Conservation (phyloP, 257 asterid species). For the Gynochthodes officinalis region DNA sequence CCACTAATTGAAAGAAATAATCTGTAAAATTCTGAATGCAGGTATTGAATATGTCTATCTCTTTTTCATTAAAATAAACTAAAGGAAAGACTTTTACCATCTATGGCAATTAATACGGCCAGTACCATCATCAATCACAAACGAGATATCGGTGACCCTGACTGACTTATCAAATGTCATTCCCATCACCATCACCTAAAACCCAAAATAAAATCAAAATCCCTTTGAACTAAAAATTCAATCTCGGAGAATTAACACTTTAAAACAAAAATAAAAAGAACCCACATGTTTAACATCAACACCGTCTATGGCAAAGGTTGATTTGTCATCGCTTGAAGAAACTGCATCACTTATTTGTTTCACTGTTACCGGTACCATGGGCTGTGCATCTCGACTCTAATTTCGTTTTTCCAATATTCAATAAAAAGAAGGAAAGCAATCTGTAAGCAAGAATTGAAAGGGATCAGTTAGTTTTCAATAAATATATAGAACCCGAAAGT, state of each 20-base stretch:
- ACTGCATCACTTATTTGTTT: slow-evolving; percentile 63
- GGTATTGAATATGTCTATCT: not conserved
- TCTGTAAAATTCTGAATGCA: not conserved
- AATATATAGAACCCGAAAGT: not conserved
- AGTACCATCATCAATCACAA: slow-evolving; percentile 82
- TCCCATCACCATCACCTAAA: slow-evolving; percentile 76
- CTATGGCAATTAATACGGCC: slow-evolving; percentile 72
- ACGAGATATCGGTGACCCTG: slow-evolving; percentile 59
- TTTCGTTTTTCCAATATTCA: not conserved
- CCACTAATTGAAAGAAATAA: not conserved
- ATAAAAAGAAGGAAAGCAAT: not conserved
- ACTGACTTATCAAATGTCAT: slow-evolving; percentile 55
- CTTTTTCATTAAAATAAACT: not conserved
- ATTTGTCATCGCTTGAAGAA: slow-evolving; percentile 50
- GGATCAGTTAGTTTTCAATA: not conserved
- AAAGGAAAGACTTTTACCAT: slow-evolving; percentile 44
- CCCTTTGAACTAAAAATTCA: not conserved
- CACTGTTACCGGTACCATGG: slow-evolving; percentile 74
- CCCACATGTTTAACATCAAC: slow-evolving; percentile 60
- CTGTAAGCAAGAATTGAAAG: not conserved
- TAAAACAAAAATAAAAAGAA: not conserved
- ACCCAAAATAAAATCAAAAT: not conserved
- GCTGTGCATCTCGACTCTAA: slow-evolving; percentile 66
- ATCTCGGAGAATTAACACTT: not conserved
- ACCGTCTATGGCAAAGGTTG: slow-evolving; percentile 53